Evolutionary conservation across 768 basidiomycete genomes (phyloP).

Genomic region (Mycena capillaripes): DNA sequence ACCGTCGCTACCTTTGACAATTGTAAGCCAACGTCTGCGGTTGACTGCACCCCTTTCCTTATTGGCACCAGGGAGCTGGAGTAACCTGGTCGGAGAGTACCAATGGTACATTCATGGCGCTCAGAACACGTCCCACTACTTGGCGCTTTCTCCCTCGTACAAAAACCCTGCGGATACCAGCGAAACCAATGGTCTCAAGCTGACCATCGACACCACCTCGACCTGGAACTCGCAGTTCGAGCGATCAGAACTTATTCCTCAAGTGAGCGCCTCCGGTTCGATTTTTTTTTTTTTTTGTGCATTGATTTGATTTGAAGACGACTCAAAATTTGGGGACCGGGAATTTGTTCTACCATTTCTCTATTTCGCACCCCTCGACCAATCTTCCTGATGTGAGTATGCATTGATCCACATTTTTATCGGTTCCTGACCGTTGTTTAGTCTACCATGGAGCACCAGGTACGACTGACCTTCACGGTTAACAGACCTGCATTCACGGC

Average conservation of each 20-base stretch:
- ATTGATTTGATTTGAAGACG: constrained; percentile 49
- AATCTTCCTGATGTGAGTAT: constrained; percentile 65
- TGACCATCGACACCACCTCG: constrained; percentile 67
- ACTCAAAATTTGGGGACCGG: constrained; percentile 68
- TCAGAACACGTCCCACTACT: constrained; percentile 64
- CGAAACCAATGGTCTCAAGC: constrained; percentile 64
- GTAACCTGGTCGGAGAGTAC: constrained; percentile 58
- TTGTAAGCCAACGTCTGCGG: constrained; percentile 50
- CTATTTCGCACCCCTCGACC: constrained; percentile 60
- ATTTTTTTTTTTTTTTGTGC: constrained; percentile 41
- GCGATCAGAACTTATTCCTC: constrained; percentile 50
- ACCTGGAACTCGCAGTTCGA: constrained; percentile 71
- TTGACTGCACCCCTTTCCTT: too few species aligned
- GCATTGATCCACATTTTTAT: not conserved
- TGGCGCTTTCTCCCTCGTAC: constrained; percentile 63
- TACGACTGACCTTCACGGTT: constrained; percentile 32
- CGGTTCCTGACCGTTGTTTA: constrained; percentile 33
- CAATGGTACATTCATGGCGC: constrained; percentile 77
- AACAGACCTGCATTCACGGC: not conserved
- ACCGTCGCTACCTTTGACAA: constrained; percentile 65
- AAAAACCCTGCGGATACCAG: constrained; percentile 71
- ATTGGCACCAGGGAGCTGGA: constrained; percentile 12
- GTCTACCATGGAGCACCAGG: constrained; percentile 71
- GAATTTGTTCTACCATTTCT: constrained; percentile 75
- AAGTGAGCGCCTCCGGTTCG: too few species aligned